phyloP scores from a whole-genome alignment of 2,329 filamentous ascomycete genomes.

The Fusarium sp. region DNA sequence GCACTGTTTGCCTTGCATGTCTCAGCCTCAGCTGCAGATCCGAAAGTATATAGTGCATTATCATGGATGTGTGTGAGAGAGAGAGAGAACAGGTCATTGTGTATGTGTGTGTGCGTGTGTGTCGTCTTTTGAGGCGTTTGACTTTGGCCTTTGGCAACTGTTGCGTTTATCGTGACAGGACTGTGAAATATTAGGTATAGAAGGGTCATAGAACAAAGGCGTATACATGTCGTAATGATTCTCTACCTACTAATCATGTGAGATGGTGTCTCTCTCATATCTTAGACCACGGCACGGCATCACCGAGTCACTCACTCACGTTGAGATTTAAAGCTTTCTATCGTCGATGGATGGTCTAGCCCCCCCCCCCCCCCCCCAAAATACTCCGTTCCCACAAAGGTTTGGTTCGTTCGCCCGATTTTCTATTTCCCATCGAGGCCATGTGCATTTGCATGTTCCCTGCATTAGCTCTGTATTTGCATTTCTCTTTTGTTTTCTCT shows the following conservation, averaged over 20 bases:
- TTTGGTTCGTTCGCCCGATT: not conserved
- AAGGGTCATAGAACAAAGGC: not conserved
- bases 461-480: slow-evolving; percentile 12
- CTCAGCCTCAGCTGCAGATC: slow-evolving; percentile 22
- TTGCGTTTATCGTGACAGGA: not conserved
- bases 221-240: not conserved
- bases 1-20: slow-evolving; percentile 20
- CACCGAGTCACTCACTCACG: not conserved
- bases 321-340: not conserved
- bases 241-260: no score
- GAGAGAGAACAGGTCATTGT: not conserved
- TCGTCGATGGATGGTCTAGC: not conserved
- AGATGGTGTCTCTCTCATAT: not conserved
- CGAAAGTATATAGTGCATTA: not conserved
- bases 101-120: not conserved
- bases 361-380: not conserved
- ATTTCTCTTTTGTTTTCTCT: not conserved
- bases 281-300: not conserved
- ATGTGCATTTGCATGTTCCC: slow-evolving; percentile 22
- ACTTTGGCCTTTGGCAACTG: not conserved
- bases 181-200: not conserved
- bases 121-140: not conserved
- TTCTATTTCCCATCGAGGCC: slow-evolving; percentile 20
- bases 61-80: not conserved
- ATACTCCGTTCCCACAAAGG: slow-evolving; percentile 1